Evolutionary conservation across 192 early-diverging fungal species (phyloP).

Genomic region (Diversispora epigaea): DNA sequence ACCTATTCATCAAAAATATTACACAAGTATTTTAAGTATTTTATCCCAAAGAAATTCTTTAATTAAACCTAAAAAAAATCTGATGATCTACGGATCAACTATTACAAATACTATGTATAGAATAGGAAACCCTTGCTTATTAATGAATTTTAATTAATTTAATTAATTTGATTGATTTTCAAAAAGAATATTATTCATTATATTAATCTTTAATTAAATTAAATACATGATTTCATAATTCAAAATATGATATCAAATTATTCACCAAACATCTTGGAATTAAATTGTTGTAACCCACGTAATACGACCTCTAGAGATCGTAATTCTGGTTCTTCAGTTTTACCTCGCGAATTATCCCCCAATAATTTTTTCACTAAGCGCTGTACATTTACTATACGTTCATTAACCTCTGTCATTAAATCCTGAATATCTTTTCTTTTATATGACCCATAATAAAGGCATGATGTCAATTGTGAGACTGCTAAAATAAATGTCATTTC

Average conservation of each 20-base stretch:
- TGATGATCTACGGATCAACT: too few relatives aligned
- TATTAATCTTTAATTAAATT: too few relatives aligned
- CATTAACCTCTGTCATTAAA: slow-evolving; percentile 17
- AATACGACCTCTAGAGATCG: slow-evolving; percentile 17
- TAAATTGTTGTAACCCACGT: slow-evolving; percentile 10
- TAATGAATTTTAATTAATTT: too few relatives aligned
- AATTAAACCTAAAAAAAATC: too few relatives aligned
- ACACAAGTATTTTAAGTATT: too few relatives aligned
- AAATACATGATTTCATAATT: too few relatives aligned
- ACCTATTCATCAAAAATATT: too few relatives aligned
- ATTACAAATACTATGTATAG: too few relatives aligned
- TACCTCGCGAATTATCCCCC: background rate
- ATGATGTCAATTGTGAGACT: slow-evolving; percentile 6
- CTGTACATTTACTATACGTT: slow-evolving; percentile 1
- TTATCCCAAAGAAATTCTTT: too few relatives aligned
- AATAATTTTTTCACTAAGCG: slow-evolving; percentile 14
- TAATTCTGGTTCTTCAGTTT: slow-evolving; percentile 2
- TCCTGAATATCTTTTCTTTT: slow-evolving; percentile 17
- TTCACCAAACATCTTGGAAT: background rate
- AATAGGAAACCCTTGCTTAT: too few relatives aligned
- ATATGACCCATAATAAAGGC: background rate
- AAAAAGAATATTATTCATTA: too few relatives aligned
- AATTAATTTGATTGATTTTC: too few relatives aligned
- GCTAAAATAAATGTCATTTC: slow-evolving; percentile 26
- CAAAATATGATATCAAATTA: background rate